Base-by-base conservation (phyloP, 108 stramenopile genomes). In the Parietichytrium sp. region DNA sequence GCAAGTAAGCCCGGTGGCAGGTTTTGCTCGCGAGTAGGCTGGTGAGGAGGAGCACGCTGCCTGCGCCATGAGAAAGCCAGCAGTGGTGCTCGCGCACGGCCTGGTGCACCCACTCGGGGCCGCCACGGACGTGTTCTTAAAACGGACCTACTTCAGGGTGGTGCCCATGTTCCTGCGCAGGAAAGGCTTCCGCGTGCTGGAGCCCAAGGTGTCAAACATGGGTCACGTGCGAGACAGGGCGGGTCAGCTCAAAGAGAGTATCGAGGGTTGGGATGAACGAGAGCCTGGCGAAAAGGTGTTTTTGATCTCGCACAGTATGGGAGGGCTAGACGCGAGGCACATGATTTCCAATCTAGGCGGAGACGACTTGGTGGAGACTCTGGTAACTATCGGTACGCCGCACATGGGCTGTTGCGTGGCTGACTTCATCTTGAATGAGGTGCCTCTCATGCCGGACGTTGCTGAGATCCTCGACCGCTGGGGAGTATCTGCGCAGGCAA, bases 141-240 rank as follows among this genome's bases (percentile, higher is more conserved):
- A 25, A 42, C 61, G 61, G 38, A 72, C 61, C 10, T 72, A 72
- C 42, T 72, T 72, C 20, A 72, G 38, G 42, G 61, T 33, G 0
- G 45, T 72, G 23, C 61, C 61, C 20, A 42, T n/a, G 33, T 72
- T 72, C 20, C 61, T 72, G 16, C 61, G 61, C 13, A 25, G 61
- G 6, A 36, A 23, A n/a, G 61, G 61, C 1, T 72, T 45, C 3
- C 61, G 61, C 29, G 61, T 72, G 10, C 42, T 72, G 20, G 38
- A 72, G 61, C 61, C 61, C 20, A 33, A 72, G 25, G 61, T 72
- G 61, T 45, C 38, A 33, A 45, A 23, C 33, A 72, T 72, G 61
- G 61, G 61, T 42, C 61, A 72, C 20, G 61, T 72, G 42, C 61
- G 45, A n/a, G 61, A 72, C 38, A 33, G 61, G 23, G 61, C 61